A percentile compares a stretch with the other conserved stretches of the same genome.
Evolutionary conservation across 225 moss, liverwort and hornwort genomes (phyloP).

Genomic region (Neckera pumila): DNA sequence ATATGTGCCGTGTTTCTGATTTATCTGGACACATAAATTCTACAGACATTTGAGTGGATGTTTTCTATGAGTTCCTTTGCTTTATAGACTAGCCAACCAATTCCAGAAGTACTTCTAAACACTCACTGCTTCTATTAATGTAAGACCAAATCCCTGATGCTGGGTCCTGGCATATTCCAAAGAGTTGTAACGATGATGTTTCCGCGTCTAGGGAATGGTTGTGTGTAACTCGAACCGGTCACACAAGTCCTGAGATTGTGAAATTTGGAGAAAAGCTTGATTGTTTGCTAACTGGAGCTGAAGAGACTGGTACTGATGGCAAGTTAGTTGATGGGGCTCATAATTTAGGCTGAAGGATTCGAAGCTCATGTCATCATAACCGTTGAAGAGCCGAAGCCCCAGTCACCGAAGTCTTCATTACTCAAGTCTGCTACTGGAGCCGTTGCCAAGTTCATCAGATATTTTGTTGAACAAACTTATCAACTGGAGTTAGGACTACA

Average conservation of each 20-base stretch:
- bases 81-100: background rate
- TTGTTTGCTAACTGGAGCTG: background rate
- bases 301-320: background rate
- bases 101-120: background rate
- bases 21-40: background rate
- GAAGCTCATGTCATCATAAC: background rate
- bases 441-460: background rate
- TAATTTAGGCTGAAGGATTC: background rate
- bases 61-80: background rate
- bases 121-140: background rate
- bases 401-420: background rate
- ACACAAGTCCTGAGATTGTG: slow-evolving; percentile 10
- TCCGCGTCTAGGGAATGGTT: slow-evolving; percentile 61
- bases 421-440: background rate
- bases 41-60: background rate
- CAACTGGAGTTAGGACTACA: background rate
- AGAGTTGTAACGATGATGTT: slow-evolving; percentile 43
- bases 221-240: slow-evolving; percentile 61
- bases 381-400: background rate
- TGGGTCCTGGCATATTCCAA: slow-evolving; percentile 87
- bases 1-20: background rate
- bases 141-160: background rate
- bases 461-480: background rate
- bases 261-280: slow-evolving; percentile 8
- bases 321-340: background rate